These are phyloP conservation scores for Inga oerstediana DNA, from an alignment of 306 rosid species.

Conservation along the genomic window DNA sequence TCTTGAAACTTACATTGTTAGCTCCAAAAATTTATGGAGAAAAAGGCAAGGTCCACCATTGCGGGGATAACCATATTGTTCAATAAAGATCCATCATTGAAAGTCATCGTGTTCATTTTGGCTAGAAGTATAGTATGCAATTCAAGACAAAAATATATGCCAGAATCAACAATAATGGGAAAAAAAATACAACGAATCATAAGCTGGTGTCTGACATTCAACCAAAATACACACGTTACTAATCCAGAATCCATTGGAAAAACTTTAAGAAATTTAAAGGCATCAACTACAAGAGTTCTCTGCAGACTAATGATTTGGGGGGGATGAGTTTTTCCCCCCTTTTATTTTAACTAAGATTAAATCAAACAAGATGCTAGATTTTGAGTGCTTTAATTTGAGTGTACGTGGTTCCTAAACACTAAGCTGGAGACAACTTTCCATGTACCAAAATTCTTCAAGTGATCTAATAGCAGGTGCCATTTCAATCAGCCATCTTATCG, in stretches of 20 bases:
- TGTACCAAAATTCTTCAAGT: background rate
- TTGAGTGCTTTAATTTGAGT: background rate
- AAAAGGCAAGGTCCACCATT: background rate
- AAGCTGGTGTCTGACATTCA: background rate
- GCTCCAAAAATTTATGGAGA: background rate
- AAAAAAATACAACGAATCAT: background rate
- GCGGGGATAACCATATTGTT: background rate
- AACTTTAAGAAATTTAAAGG: background rate
- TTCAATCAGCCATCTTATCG: slow-evolving; percentile 5
- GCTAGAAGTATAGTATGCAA: background rate
- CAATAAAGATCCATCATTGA: background rate
- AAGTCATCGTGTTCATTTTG: background rate
- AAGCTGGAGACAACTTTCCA: slow-evolving; percentile 1
- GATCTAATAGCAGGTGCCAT: slow-evolving; percentile 4
- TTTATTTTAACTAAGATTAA: background rate
- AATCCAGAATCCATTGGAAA: background rate
- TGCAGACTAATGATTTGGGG: background rate
- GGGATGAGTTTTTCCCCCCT: background rate
- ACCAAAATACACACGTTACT: background rate
- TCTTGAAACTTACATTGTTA: background rate
- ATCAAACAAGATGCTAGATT: background rate
- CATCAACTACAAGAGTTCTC: background rate
- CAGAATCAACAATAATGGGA: background rate
- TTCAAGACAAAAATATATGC: background rate
- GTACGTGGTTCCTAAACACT: background rate